These are phyloP conservation scores for Carallia brachiata DNA, from an alignment of 345 rosid species.

Conservation along the genomic window DNA sequence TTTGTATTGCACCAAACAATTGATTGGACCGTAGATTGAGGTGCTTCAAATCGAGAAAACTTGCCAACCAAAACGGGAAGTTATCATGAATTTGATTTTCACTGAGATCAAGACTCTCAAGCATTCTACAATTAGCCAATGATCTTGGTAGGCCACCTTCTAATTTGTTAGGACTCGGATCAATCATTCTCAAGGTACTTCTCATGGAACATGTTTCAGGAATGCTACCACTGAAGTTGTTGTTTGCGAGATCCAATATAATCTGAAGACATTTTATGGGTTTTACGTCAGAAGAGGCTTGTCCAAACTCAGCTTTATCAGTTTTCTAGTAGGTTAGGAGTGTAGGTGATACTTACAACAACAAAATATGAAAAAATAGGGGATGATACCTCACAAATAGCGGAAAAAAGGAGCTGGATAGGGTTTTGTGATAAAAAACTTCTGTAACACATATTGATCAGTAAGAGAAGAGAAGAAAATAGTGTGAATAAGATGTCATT, in stretches of 20 bases:
- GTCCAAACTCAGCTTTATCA: no score
- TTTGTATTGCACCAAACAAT: background rate
- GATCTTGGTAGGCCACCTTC: constrained; percentile 7
- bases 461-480: no score
- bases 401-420: no score
- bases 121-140: background rate
- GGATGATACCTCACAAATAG: no score
- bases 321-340: no score
- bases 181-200: background rate
- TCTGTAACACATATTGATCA: no score
- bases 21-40: background rate
- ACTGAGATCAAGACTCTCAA: background rate
- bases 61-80: background rate
- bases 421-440: no score
- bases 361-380: no score
- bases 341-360: no score
- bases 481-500: no score
- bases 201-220: background rate
- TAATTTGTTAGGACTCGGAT: background rate
- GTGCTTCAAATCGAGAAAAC: background rate
- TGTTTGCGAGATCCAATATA: constrained; percentile 3
- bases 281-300: no score
- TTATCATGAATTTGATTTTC: background rate
- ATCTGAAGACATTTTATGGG: no score
- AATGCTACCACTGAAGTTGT: background rate